A percentile compares a stretch with the other conserved stretches of the same genome.
Conservation (phyloP, 2,329 filamentous ascomycete species). For the Gnomoniopsis sp. region DNA sequence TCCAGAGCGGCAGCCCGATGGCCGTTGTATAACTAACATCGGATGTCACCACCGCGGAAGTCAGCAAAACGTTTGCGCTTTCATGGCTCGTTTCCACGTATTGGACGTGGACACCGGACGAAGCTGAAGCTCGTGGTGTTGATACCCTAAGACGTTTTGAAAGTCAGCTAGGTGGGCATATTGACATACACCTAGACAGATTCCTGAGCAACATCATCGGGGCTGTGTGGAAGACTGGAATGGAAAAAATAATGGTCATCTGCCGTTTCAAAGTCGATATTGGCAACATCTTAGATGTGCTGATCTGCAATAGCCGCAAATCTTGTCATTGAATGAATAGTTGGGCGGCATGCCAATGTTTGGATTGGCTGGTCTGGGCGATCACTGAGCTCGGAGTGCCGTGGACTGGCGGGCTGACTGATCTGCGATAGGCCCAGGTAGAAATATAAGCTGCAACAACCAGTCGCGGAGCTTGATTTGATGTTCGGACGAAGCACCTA, state of each 20-base stretch:
- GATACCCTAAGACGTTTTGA: not conserved
- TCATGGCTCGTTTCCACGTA: not conserved
- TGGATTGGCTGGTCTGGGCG: not conserved
- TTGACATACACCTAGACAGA: not conserved
- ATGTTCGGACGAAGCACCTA: conserved; percentile 14
- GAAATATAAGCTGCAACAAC: not conserved
- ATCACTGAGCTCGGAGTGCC: not conserved
- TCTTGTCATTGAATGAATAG: not conserved
- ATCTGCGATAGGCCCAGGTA: not conserved
- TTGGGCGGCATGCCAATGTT: not conserved
- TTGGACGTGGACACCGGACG: conserved; percentile 6
- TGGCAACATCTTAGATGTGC: not conserved
- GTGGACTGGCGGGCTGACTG: not conserved
- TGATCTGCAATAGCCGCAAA: conserved; percentile 10
- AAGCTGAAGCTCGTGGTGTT: conserved; percentile 4
- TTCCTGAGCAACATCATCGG: conserved; percentile 3
- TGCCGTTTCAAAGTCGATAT: conserved; percentile 8
- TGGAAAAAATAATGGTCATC: not conserved
- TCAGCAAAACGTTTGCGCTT: not conserved
- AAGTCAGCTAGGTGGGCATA: not conserved
- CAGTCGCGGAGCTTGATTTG: conserved; percentile 2
- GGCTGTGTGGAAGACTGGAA: not conserved
- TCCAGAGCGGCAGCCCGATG: not conserved
- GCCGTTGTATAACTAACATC: too few relatives aligned
- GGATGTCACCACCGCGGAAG: conserved; percentile 3